Conservation (phyloP, 352 stramenopile species). For the Lagenidium giganteum region DNA sequence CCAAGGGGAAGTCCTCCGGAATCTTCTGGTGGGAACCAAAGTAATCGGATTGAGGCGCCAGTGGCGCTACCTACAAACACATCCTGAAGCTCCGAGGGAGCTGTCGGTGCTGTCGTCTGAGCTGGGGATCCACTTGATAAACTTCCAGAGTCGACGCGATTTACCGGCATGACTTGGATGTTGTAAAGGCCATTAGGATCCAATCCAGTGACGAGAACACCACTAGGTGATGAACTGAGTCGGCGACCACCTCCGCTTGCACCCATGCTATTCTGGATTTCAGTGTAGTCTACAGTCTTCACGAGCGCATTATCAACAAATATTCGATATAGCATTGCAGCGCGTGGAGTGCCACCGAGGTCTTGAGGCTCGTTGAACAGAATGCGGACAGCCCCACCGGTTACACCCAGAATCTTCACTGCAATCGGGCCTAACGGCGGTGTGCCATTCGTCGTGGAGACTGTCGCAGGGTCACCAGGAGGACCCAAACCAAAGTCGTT, state of each 20-base stretch:
- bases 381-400: slow-evolving; percentile 40
- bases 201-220: slow-evolving; percentile 31
- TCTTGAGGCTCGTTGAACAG: slow-evolving; percentile 50
- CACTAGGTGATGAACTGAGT: slow-evolving; percentile 3
- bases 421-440: slow-evolving; percentile 24
- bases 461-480: slow-evolving; percentile 22
- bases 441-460: slow-evolving; percentile 26
- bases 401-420: slow-evolving; percentile 20
- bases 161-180: slow-evolving; percentile 42
- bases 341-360: slow-evolving; percentile 28
- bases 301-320: slow-evolving; percentile 31
- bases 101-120: slow-evolving; percentile 25
- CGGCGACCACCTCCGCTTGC: slow-evolving; percentile 13
- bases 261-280: too few species aligned
- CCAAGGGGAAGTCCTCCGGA: slow-evolving; percentile 34
- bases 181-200: slow-evolving; percentile 47
- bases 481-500: slow-evolving; percentile 34
- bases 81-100: slow-evolving; percentile 21
- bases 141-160: slow-evolving; percentile 11
- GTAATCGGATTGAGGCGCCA: slow-evolving; percentile 32
- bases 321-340: slow-evolving; percentile 40
- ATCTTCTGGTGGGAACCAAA: slow-evolving; percentile 35
- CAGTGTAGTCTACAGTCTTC: slow-evolving; percentile 33
- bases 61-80: slow-evolving; percentile 12
- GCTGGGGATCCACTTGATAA: slow-evolving; percentile 21